Evolutionary conservation across 768 basidiomycete genomes (phyloP).

Genomic region (Macrolepiota albuminosa): DNA sequence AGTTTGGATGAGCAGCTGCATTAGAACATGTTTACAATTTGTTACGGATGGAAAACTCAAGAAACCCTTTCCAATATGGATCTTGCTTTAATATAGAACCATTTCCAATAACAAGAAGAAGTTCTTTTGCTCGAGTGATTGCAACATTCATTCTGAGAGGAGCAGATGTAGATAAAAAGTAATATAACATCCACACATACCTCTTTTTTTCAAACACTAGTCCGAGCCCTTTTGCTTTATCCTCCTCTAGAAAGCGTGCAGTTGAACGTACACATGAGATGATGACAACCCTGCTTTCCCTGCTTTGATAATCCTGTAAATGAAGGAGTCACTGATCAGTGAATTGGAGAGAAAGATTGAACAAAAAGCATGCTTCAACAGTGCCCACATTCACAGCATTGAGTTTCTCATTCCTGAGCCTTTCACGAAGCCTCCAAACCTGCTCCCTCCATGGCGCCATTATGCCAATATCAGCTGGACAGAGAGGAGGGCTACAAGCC

Average conservation of each 20-base stretch:
- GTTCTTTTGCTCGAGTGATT: slow-evolving; percentile 49
- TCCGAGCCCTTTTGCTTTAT: slow-evolving; percentile 39
- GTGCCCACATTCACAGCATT: slow-evolving; percentile 46
- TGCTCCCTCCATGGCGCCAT: slow-evolving; percentile 53
- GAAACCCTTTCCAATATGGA: slow-evolving; percentile 47
- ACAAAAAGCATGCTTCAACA: slow-evolving; percentile 33
- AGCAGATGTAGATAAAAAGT: not conserved
- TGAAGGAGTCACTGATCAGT: not conserved
- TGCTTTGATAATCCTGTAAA: slow-evolving; percentile 43
- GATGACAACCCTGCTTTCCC: slow-evolving; percentile 46
- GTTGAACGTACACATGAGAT: slow-evolving; percentile 46
- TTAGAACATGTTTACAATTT: slow-evolving; percentile 30
- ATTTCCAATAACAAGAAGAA: slow-evolving; percentile 47
- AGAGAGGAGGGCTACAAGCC: slow-evolving; percentile 34
- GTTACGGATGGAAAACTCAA: slow-evolving; percentile 43
- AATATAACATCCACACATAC: slow-evolving; percentile 19
- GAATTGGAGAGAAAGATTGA: no score
- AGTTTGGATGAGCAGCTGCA: not conserved
- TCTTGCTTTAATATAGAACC: slow-evolving; percentile 36
- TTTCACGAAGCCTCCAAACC: slow-evolving; percentile 45
- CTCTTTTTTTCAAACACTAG: slow-evolving; percentile 42
- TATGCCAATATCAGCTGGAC: slow-evolving; percentile 38
- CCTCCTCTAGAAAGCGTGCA: slow-evolving; percentile 43
- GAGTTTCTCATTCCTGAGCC: slow-evolving; percentile 35
- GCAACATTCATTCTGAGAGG: slow-evolving; percentile 47